These are phyloP conservation scores for Iberis amara DNA, from an alignment of 441 rosid species.

Conservation along the genomic window DNA sequence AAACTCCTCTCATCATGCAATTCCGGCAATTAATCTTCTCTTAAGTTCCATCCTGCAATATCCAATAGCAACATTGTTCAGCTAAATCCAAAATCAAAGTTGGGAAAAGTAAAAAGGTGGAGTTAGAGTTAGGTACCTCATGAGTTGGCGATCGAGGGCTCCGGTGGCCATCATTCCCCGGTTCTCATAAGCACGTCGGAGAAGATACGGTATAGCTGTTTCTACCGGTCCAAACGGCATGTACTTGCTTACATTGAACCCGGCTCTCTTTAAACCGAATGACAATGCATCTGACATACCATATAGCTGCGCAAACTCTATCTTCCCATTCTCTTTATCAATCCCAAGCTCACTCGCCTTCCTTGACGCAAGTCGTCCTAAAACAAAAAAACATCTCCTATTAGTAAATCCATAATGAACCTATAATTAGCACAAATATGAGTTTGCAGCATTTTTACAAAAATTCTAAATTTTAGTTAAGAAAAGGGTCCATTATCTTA, in stretches of 20 bases:
- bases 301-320: constrained; percentile 81
- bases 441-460: too few species aligned
- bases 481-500: too few species aligned
- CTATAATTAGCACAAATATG: too few species aligned
- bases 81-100: not conserved
- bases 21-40: constrained; percentile 31
- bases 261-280: constrained; percentile 64
- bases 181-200: constrained; percentile 90
- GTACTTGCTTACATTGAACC: constrained; percentile 83
- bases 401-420: not conserved
- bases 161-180: constrained; percentile 64
- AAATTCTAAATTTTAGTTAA: too few species aligned
- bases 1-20: constrained; percentile 22
- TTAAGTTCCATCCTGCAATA: constrained; percentile 29
- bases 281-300: constrained; percentile 88
- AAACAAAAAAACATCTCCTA: not conserved
- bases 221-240: constrained; percentile 77
- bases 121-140: constrained; percentile 45
- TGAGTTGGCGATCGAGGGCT: constrained; percentile 54
- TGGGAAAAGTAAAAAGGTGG: too few species aligned
- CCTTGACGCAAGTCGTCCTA: constrained; percentile 55
- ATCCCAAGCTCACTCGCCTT: constrained; percentile 64
- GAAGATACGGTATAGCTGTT: constrained; percentile 66
- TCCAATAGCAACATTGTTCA: constrained; percentile 12
- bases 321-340: constrained; percentile 37